Base-by-base conservation (phyloP, 2,329 filamentous ascomycete species). In the Alternaria sp. region DNA sequence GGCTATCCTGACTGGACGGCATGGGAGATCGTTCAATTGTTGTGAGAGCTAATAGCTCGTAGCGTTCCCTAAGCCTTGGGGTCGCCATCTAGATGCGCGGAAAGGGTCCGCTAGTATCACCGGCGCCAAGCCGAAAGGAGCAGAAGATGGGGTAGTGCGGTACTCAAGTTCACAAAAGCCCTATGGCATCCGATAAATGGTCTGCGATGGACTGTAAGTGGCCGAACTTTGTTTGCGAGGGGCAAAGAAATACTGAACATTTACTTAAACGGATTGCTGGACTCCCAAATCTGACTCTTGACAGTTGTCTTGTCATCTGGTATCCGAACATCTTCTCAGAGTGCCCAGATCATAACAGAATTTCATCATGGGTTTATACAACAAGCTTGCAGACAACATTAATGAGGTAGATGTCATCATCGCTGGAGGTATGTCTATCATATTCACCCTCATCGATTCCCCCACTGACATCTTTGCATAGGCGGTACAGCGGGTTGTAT, bases 361-460 rank as follows among this genome's bases (percentile, higher is more conserved):
- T 41, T 33, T 41, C 30, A 59, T 25, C 20, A 75, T 75, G 73
- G 69, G 67, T 51, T 53, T 80, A n/a, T 76, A 79, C 55, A 74
- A 71, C 28, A 79, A 76, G 55, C 71, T 81, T 18, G 78, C 79
- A 50, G 78, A 81, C 26, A 74, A 73, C 12, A 66, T 82, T 18
- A 61, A 79, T 37, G 83, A 85, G 65, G 83, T 86, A 18, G 85
- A 87, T 61, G 80, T 87, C 50, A 84, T 87, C 62, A 81, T 87
- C 58, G 83, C 83, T 4, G 85, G 84, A 71, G 82, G 82, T 82
- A 72, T 20, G 71, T 49, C n/a, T 3, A 25, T 25, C 37, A 12
- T 30, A 14, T 41, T n/a, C 44, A 15, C 30, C 14, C 15, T 23
- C 10, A 20, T 10, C 3, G 3, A 15, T 1, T 21, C 21, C 25